Evolutionary conservation across 805 yeast species (phyloP).

Genomic region (Metschnikowia shivogae): DNA sequence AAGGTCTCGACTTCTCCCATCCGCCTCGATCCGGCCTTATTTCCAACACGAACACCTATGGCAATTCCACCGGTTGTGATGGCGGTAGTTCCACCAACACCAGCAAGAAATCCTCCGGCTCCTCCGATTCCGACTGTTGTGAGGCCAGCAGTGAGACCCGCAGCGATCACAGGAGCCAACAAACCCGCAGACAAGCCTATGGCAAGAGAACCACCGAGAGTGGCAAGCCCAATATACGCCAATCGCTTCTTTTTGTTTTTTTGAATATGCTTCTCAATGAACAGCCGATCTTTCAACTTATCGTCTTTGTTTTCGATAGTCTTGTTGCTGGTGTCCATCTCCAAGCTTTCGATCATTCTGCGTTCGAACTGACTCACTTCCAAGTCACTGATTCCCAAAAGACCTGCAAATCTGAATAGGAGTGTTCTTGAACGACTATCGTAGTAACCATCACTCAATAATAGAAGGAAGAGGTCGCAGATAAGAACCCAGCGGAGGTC

Average conservation of each 20-base stretch:
- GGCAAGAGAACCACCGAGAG: conserved; percentile 92
- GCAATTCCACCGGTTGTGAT: conserved; percentile 91
- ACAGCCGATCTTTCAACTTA: conserved; percentile 73
- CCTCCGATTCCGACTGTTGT: conserved; percentile 94
- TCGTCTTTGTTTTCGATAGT: conserved; percentile 61
- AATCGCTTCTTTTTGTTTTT: conserved; percentile 61
- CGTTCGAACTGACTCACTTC: conserved; percentile 88
- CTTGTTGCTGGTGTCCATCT: conserved; percentile 58
- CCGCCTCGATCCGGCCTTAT: conserved; percentile 77
- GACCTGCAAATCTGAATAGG: conserved; percentile 61
- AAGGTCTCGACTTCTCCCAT: conserved; percentile 91
- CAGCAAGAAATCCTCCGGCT: conserved; percentile 89
- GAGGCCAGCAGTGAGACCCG: conserved; percentile 95
- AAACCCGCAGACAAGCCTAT: conserved; percentile 94
- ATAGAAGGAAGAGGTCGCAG: conserved; percentile 80
- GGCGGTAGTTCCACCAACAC: conserved; percentile 93
- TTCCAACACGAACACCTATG: conserved; percentile 86
- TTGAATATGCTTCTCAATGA: conserved; percentile 68
- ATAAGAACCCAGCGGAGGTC: conserved; percentile 92
- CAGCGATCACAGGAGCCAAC: conserved; percentile 96
- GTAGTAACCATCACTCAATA: conserved; percentile 79
- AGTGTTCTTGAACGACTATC: conserved; percentile 86
- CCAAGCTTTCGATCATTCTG: conserved; percentile 84
- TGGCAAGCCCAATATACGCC: conserved; percentile 90
- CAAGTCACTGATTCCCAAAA: conserved; percentile 52